Evolutionary conservation across 1,284 basidiomycete genomes (phyloP).

Genomic region (Pterulicium gracile): DNA sequence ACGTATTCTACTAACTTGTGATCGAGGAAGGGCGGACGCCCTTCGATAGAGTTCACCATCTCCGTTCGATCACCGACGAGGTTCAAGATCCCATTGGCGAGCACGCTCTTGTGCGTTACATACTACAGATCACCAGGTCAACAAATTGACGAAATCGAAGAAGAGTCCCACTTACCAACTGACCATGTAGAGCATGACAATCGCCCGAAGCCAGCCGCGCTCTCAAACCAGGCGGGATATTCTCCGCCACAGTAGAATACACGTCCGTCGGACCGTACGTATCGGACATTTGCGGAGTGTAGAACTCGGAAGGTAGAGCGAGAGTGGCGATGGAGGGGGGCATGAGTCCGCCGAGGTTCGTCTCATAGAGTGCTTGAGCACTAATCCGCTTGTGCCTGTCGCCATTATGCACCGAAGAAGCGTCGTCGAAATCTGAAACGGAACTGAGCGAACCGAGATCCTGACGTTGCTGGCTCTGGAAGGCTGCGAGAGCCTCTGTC

Average conservation of each 20-base stretch:
- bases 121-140: conserved; percentile 9
- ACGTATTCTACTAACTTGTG: conserved; percentile 13
- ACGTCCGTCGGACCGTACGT: neutral
- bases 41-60: conserved; percentile 13
- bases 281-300: neutral
- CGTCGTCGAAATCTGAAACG: too few species aligned
- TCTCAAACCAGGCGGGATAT: neutral
- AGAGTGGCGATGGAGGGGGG: neutral
- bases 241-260: neutral
- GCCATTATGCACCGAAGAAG: too few species aligned
- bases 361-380: neutral
- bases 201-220: neutral
- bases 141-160: neutral
- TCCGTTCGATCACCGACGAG: conserved; percentile 11
- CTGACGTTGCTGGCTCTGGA: conserved; percentile 5
- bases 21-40: conserved; percentile 13
- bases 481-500: conserved; percentile 1
- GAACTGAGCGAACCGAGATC: conserved; percentile 3
- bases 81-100: conserved; percentile 11
- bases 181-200: conserved; percentile 1
- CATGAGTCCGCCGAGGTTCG: neutral
- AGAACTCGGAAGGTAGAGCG: neutral
- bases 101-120: conserved; percentile 8
- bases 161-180: neutral
- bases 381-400: too few species aligned